These are phyloP conservation scores for Corchorus capsularis DNA, from an alignment of 345 rosid species.

Conservation along the genomic window DNA sequence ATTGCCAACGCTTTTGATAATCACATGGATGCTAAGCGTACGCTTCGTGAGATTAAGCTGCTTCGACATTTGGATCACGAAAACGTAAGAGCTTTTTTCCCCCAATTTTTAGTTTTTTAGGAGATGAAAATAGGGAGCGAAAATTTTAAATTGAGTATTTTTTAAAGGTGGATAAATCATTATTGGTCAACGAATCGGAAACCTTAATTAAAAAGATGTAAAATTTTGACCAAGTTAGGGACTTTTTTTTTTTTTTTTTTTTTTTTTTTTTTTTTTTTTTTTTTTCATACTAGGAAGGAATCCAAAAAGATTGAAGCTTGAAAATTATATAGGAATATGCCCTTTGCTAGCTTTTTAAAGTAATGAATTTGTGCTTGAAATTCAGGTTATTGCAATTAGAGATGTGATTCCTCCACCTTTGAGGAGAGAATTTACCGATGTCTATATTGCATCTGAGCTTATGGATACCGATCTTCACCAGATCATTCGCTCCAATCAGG, in stretches of 20 bases:
- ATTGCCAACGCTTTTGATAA: constrained; percentile 94
- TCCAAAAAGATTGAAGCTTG: not conserved
- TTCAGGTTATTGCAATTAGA: constrained; percentile 74
- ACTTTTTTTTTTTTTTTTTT: not conserved
- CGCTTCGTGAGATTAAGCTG: constrained; percentile 96
- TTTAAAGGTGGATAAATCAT: not conserved
- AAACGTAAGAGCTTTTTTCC: constrained; percentile 51
- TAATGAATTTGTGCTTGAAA: constrained; percentile 4
- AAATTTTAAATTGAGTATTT: not conserved
- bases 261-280: not conserved
- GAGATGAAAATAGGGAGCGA: not conserved
- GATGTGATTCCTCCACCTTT: constrained; percentile 95
- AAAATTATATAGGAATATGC: not conserved
- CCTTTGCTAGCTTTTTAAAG: not conserved
- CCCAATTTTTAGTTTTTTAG: not conserved
- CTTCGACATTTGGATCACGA: constrained; percentile 97
- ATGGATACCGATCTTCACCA: constrained; percentile 99
- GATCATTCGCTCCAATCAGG: constrained; percentile 85
- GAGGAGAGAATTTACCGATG: constrained; percentile 81
- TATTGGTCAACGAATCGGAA: not conserved
- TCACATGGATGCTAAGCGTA: constrained; percentile 95
- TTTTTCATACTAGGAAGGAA: not conserved
- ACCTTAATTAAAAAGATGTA: constrained; percentile 7
- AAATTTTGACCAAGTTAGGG: not conserved
- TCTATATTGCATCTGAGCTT: constrained; percentile 77